phyloP scores from a whole-genome alignment of 2,329 filamentous ascomycete genomes.

The Pseudofabraea citricarpa region DNA sequence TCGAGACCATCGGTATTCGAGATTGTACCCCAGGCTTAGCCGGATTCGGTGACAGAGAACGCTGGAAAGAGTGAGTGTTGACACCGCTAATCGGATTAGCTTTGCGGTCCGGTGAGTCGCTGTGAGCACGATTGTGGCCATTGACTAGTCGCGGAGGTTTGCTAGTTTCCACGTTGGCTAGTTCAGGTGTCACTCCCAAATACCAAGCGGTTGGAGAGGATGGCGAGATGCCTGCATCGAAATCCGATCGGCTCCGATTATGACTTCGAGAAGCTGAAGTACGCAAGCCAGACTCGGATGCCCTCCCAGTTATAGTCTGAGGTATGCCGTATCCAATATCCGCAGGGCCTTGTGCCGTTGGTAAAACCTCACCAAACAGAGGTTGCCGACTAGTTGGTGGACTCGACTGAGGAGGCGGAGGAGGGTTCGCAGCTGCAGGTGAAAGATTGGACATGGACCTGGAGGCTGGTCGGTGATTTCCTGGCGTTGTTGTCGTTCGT shows the following conservation, averaged over 20 bases:
- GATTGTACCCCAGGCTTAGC: constrained; percentile 13
- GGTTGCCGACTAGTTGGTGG: constrained; percentile 41
- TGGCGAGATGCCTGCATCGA: constrained; percentile 44
- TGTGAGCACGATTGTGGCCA: constrained; percentile 49
- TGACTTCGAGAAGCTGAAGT: constrained; percentile 43
- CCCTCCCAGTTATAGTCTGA: constrained; percentile 48
- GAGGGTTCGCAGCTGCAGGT: constrained; percentile 25
- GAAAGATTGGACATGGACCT: constrained; percentile 40
- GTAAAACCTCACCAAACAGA: constrained; percentile 70
- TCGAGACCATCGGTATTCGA: constrained; percentile 21
- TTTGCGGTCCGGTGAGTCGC: constrained; percentile 46
- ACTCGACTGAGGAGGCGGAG: no score
- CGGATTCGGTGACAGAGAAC: constrained; percentile 6
- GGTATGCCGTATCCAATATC: constrained; percentile 57
- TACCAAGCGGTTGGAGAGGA: constrained; percentile 67
- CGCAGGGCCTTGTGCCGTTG: constrained; percentile 48
- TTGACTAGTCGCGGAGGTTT: constrained; percentile 26
- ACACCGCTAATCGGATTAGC: constrained; percentile 24
- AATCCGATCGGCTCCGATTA: constrained; percentile 51
- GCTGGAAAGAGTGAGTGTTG: constrained; percentile 20
- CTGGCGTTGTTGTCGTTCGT: constrained; percentile 31
- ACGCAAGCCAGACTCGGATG: constrained; percentile 66
- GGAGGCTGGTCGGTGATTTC: constrained; percentile 31
- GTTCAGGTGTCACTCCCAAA: constrained; percentile 36
- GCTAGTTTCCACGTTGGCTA: constrained; percentile 31